These are phyloP conservation scores for Coemansia sp. DNA, from an alignment of 192 early-diverging fungal species.

Conservation along the genomic window DNA sequence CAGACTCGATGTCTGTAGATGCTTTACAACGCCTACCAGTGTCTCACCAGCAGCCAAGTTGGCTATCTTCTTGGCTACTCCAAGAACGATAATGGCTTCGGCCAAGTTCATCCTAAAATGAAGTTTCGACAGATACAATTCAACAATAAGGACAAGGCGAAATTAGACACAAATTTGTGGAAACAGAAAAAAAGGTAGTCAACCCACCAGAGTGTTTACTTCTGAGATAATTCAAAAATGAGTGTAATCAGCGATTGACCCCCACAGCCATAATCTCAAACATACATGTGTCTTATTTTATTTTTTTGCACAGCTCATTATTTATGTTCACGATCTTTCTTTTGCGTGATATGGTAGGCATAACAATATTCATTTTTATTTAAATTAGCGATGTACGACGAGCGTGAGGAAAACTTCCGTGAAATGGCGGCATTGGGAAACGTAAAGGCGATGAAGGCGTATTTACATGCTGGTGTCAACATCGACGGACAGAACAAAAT, in stretches of 20 bases:
- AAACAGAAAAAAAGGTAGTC: background rate
- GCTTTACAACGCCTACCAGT: slow-evolving; percentile 5
- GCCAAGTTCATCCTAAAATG: slow-evolving; percentile 23
- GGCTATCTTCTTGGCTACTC: slow-evolving; percentile 32
- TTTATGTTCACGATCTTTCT: too few relatives aligned
- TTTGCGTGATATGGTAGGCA: too few relatives aligned
- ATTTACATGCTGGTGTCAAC: slow-evolving; percentile 64
- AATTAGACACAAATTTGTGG: background rate
- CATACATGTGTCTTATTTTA: too few relatives aligned
- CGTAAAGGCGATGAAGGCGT: slow-evolving; percentile 63
- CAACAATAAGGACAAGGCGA: background rate
- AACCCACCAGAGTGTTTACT: background rate
- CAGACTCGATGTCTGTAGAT: slow-evolving; percentile 35
- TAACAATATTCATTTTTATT: background rate
- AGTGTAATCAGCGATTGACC: too few relatives aligned
- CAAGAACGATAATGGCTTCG: slow-evolving; percentile 41
- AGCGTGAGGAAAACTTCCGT: slow-evolving; percentile 48
- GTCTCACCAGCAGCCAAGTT: slow-evolving; percentile 33
- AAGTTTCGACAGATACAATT: background rate
- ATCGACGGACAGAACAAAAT: slow-evolving; percentile 70
- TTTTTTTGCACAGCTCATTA: too few relatives aligned
- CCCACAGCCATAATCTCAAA: too few relatives aligned
- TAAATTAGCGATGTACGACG: slow-evolving; percentile 10
- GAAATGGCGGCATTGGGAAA: slow-evolving; percentile 72
- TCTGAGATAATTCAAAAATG: too few relatives aligned